Conservation (phyloP, 176 grass and related monocot species). For the Juncus inflexus region DNA sequence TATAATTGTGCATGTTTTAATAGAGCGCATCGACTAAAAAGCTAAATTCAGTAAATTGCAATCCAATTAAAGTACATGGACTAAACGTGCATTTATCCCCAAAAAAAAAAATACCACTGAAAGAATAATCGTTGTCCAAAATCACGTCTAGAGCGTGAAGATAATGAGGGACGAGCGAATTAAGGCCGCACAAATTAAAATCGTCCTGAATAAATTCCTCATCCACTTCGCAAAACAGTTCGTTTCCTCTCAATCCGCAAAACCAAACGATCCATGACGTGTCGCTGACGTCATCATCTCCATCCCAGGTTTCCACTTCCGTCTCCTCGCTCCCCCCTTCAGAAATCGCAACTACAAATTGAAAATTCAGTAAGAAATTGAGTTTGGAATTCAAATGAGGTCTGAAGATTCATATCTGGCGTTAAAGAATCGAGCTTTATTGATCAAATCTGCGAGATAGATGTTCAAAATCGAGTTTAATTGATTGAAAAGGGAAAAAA, state of each 20-base stretch:
- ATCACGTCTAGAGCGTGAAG: slow-evolving; percentile 95
- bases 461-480: no score
- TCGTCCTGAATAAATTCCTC: slow-evolving; percentile 95
- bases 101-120: slow-evolving; percentile 46
- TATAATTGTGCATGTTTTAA: neutral
- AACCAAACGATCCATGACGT: slow-evolving; percentile 94
- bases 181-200: slow-evolving; percentile 94
- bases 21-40: no score
- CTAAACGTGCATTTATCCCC: neutral
- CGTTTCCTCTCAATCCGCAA: slow-evolving; percentile 79
- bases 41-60: no score
- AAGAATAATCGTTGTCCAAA: slow-evolving; percentile 60
- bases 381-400: neutral
- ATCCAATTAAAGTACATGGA: neutral
- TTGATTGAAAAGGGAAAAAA: neutral
- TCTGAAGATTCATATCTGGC: no score
- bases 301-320: slow-evolving; percentile 79
- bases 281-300: slow-evolving; percentile 37
- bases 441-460: no score
- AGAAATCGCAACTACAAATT: slow-evolving; percentile 26
- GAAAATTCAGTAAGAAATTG: no score
- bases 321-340: slow-evolving; percentile 83
- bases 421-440: no score
- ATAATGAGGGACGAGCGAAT: slow-evolving; percentile 80
- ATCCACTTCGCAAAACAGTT: slow-evolving; percentile 87